These are phyloP conservation scores for Jamesozyma lodderae DNA, from an alignment of 805 yeast genomes.

Conservation along the genomic window DNA sequence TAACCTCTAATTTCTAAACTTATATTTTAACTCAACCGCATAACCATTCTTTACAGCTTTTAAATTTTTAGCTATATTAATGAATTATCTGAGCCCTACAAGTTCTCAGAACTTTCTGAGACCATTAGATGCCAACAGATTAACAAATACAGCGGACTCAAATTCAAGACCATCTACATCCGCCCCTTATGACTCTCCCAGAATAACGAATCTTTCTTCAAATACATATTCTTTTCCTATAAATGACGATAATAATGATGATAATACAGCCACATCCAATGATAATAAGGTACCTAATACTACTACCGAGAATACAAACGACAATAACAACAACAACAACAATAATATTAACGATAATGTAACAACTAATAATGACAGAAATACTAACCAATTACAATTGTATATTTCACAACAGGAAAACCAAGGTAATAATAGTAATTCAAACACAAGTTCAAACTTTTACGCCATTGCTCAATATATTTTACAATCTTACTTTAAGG, in stretches of 20 bases:
- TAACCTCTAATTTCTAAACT: too few species aligned
- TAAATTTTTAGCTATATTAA: too few species aligned
- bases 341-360: neutral
- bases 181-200: neutral
- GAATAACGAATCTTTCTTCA: neutral
- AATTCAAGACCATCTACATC: constrained; percentile 1
- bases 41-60: too few species aligned
- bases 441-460: constrained; percentile 17
- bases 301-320: neutral
- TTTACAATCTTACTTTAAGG: constrained; percentile 25
- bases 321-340: neutral
- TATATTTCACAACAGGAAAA: constrained; percentile 17
- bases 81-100: constrained; percentile 4
- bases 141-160: neutral
- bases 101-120: neutral
- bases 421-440: constrained; percentile 6
- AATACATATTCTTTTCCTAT: neutral
- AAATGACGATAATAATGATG: neutral
- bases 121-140: neutral
- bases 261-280: neutral
- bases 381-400: constrained; percentile 15
- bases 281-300: neutral
- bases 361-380: neutral
- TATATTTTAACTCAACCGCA: too few species aligned
- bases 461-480: constrained; percentile 26